Base-by-base conservation (phyloP, 345 rosid species). In the Citropsis articulata region DNA sequence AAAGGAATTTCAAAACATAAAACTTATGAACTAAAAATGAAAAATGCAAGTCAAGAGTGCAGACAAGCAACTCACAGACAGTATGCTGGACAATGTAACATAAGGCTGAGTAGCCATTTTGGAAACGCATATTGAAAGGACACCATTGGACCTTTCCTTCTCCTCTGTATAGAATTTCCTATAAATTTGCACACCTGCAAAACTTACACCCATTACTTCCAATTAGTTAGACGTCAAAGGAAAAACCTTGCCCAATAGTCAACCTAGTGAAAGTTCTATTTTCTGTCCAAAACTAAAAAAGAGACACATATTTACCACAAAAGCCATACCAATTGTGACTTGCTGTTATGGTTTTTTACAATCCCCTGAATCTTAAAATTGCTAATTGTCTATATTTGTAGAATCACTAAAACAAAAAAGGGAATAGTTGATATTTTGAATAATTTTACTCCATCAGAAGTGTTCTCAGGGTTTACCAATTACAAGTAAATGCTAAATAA, bases 151-250 rank as follows among this genome's bases (percentile, higher is more conserved):
- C 75, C 71, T 84, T 83, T 93, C 97, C 79, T 86, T 87, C 78
- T 91, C 91, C 83, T 89, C 91, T 2, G 90, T 30, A 68, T 95
- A 95, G 77, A 90, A 91, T 77, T 87, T 90, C 82, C 95, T 72
- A 45, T 90, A 91, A 77, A 93, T 76, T 83, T 53, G 76, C 55
- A 90, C 87, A 66, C 97, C 98, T 89, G 83, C 60, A 72, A 75
- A 42, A 25, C 18, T 53, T 42, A 25, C 28, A 40, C 53, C 16
- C 25, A 30, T 66, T 53, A 76, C 35, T 27, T 16, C 2, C 12
- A 25, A 24, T 64, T 65, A 48, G 53, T 22, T 65, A 21, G 42
- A 38, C 53, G 35, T 24, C 75, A 57, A 53, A 48, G 12, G 18
- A 45, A 1, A 40, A 68, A 40, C 27, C 59, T 45, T 42, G 25